phyloP scores from a whole-genome alignment of 345 rosid genomes.

The Hevea brasiliensis region DNA sequence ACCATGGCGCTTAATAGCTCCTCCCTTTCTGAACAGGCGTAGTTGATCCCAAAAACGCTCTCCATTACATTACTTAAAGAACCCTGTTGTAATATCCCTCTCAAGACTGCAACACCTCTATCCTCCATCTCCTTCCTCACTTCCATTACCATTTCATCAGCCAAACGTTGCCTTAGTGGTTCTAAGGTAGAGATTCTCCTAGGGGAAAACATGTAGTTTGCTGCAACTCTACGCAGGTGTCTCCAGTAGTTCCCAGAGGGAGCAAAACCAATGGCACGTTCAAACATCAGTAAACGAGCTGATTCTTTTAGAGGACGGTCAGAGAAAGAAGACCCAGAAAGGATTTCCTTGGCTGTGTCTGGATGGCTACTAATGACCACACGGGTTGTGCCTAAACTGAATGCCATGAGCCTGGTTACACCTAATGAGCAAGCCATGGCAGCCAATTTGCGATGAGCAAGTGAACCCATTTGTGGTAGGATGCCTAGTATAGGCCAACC shows the following conservation, averaged over 20 bases:
- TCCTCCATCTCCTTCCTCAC: slow-evolving; percentile 31
- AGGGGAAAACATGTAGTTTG: slow-evolving; percentile 57
- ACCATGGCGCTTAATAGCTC: slow-evolving; percentile 44
- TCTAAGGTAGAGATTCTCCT: slow-evolving; percentile 41
- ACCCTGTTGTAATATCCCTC: slow-evolving; percentile 42
- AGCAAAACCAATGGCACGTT: slow-evolving; percentile 73
- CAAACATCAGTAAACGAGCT: slow-evolving; percentile 58
- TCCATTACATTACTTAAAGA: slow-evolving; percentile 49
- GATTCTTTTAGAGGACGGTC: slow-evolving; percentile 66
- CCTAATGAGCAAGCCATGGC: slow-evolving; percentile 41
- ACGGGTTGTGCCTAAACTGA: slow-evolving; percentile 50
- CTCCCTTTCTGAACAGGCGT: slow-evolving; percentile 7
- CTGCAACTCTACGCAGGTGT: slow-evolving; percentile 49
- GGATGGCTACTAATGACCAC: slow-evolving; percentile 63
- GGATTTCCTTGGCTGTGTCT: slow-evolving; percentile 59
- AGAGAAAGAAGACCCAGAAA: slow-evolving; percentile 43
- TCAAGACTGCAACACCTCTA: slow-evolving; percentile 35
- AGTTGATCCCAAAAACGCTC: not conserved
- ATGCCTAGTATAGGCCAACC: slow-evolving; percentile 59
- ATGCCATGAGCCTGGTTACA: slow-evolving; percentile 55
- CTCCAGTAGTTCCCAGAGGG: slow-evolving; percentile 60
- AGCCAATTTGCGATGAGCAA: slow-evolving; percentile 61
- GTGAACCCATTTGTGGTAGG: slow-evolving; percentile 55
- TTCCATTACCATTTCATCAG: slow-evolving; percentile 32
- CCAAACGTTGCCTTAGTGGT: slow-evolving; percentile 37